Evolutionary conservation across 257 asterid species (phyloP).

Genomic region (Mentha longifolia): DNA sequence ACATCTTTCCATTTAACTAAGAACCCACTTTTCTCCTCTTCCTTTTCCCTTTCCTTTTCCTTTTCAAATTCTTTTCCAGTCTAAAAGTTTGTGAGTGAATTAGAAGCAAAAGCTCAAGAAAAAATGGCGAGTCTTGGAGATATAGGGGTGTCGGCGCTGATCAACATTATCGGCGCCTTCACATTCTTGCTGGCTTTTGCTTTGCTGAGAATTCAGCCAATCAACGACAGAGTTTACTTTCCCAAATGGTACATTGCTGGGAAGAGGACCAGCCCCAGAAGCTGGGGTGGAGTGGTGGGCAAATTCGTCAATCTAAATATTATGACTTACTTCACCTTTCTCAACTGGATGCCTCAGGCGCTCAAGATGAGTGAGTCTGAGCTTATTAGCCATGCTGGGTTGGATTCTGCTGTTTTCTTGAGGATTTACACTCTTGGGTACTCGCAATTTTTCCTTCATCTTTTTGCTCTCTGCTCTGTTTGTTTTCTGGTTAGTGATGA

Average conservation of each 20-base stretch:
- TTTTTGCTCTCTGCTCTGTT: background rate
- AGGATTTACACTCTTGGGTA: conserved; percentile 95
- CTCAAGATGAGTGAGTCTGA: conserved; percentile 84
- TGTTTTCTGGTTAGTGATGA: conserved; percentile 4
- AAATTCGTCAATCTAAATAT: conserved; percentile 76
- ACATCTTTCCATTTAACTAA: conserved; percentile 26
- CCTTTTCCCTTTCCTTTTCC: conserved; percentile 21
- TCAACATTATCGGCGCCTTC: conserved; percentile 71
- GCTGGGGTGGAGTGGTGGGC: conserved; percentile 74
- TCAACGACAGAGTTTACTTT: conserved; percentile 92
- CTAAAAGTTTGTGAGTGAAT: conserved; percentile 14
- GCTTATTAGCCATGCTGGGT: conserved; percentile 88
- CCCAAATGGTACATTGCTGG: conserved; percentile 93
- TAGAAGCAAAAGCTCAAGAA: conserved; percentile 14
- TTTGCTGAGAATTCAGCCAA: conserved; percentile 85
- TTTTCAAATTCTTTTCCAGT: conserved; percentile 19
- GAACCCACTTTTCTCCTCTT: conserved; percentile 32
- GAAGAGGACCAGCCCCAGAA: conserved; percentile 68
- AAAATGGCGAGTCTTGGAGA: conserved; percentile 89
- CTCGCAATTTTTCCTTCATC: conserved; percentile 19
- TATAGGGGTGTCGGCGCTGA: conserved; percentile 88
- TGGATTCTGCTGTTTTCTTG: conserved; percentile 96
- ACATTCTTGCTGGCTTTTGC: conserved; percentile 95
- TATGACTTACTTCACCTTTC: conserved; percentile 81
- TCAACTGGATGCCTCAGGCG: conserved; percentile 99